Conservation (phyloP, 1,284 basidiomycete species). For the Cutaneotrichosporon sp. region DNA sequence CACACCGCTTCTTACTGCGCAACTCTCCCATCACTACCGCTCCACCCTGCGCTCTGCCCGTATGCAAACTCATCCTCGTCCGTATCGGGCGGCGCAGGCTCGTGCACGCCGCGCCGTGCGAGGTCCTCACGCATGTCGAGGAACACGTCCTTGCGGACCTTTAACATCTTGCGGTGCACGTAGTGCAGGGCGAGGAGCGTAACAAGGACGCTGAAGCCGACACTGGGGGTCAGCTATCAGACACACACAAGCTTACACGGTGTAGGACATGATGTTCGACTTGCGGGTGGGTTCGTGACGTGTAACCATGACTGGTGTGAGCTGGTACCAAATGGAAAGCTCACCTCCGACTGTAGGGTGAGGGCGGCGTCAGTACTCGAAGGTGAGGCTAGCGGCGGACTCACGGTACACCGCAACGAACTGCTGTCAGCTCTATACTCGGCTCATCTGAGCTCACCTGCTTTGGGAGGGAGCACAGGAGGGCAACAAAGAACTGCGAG, state of each 20-base stretch:
- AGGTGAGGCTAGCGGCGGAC: not conserved
- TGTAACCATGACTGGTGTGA: conserved; percentile 60
- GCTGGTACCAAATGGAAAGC: conserved; percentile 4
- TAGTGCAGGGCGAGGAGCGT: conserved; percentile 34
- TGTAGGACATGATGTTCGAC: conserved; percentile 31
- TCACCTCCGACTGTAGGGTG: conserved; percentile 24
- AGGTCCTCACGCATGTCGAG: conserved; percentile 35
- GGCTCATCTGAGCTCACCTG: conserved; percentile 30
- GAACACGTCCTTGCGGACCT: conserved; percentile 33
- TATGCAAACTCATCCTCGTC: not conserved
- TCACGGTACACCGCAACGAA: conserved; percentile 36
- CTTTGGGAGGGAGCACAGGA: conserved; percentile 51
- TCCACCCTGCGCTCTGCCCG: not conserved
- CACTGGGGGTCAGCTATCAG: not conserved
- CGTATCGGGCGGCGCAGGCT: conserved; percentile 15
- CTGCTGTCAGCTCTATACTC: conserved; percentile 25
- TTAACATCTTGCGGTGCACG: conserved; percentile 35
- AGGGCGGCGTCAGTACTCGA: not conserved
- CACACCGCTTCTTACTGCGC: not conserved
- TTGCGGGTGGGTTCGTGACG: conserved; percentile 54
- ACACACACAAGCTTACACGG: conserved; percentile 15
- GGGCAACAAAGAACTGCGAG: conserved; percentile 46
- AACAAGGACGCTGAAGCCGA: conserved; percentile 31
- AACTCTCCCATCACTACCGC: no score
- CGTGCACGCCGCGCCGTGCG: conserved; percentile 19